A percentile compares a stretch with the other conserved stretches of the same genome.
phyloP scores from a whole-genome alignment of 768 basidiomycete species.

The Leucosporidium yakuticum region DNA sequence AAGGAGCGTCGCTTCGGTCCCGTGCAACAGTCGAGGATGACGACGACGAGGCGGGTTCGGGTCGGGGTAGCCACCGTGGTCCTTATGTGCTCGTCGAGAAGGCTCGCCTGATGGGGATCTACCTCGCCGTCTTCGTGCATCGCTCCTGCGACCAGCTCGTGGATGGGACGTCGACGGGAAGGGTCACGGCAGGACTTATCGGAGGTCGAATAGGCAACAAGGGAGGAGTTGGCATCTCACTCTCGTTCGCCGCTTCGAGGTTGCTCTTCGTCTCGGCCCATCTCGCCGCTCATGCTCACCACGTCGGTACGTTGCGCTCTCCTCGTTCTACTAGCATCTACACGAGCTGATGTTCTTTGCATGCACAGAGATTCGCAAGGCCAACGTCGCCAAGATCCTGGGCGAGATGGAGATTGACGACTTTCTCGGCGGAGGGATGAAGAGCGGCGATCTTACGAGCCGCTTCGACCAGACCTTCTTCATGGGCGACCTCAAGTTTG shows the following conservation, averaged over 20 bases:
- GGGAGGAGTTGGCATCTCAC: conserved; percentile 76
- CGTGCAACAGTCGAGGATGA: background rate
- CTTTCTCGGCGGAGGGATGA: conserved; percentile 50
- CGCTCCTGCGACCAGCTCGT: conserved; percentile 44
- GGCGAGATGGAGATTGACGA: conserved; percentile 74
- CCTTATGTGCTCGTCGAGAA: conserved; percentile 81
- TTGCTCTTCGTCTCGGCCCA: conserved; percentile 88
- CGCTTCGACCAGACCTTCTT: conserved; percentile 83
- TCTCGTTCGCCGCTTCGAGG: conserved; percentile 73
- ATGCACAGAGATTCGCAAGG: conserved; percentile 69
- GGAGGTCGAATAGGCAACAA: conserved; percentile 91
- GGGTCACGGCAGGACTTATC: conserved; percentile 81
- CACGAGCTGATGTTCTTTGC: conserved; percentile 44
- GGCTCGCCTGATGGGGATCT: conserved; percentile 82
- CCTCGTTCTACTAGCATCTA: conserved; percentile 44
- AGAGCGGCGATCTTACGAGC: conserved; percentile 55
- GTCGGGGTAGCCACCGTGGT: conserved; percentile 44
- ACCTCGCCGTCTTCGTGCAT: conserved; percentile 44
- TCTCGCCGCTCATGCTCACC: conserved; percentile 56
- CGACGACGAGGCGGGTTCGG: background rate
- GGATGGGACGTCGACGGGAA: conserved; percentile 62
- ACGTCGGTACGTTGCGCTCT: background rate
- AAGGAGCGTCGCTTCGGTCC: background rate
- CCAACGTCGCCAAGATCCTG: conserved; percentile 85
- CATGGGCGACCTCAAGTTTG: conserved; percentile 61